Evolutionary conservation across 495 filamentous ascomycete species (phyloP), one percentile per base, ranked within the genome.

Genomic region (Poronia punctata): DNA sequence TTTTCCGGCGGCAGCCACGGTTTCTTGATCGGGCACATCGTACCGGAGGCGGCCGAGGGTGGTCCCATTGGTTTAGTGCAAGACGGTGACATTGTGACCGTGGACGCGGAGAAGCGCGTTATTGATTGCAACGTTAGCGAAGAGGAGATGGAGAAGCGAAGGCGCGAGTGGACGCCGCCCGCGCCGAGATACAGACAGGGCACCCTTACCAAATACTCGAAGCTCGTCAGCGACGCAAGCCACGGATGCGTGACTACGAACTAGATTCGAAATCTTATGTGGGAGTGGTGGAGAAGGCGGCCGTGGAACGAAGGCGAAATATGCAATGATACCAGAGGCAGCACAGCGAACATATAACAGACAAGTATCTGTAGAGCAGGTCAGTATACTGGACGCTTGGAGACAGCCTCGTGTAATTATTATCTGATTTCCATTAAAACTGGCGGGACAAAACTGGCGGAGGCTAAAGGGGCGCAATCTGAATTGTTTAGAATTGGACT

Each of bases 1-100:
- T 88, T 87, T 70, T 79, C 75, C 17, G 85, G 85, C 31, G 85
- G 85, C 36, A 78, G 71, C 47, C 83, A 88, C 66, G 83, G 83
- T 4, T 88, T 88, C 70, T 57, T 88, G 45, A 87, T 88, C 52
- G 83, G 83, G 8, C 81, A 85, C 52, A 76, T 85, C 45, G 79
- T 81, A 15, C 81, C 81, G 12, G 81, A 85, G 59, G 81, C 81
- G 7, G 74, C 79, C 52, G 76, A 76, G 45, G 81, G 81, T 23
- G 81, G 81, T 0, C 81, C 80, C 7, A 82, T 85, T 46, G 83
- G 70, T 6, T 64, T 88, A 28, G 76, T 85, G 12, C 52, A 64
- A 22, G 77, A 88, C 53, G 83, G 83, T 7, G 83, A 88, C 52
- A 65, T 60, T 44, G 75, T 88, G 26, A 65, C 76, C 9, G 84